Evolutionary conservation across 2,329 filamentous ascomycete genomes (phyloP).

Genomic region (Pestalotiopsis sp.): DNA sequence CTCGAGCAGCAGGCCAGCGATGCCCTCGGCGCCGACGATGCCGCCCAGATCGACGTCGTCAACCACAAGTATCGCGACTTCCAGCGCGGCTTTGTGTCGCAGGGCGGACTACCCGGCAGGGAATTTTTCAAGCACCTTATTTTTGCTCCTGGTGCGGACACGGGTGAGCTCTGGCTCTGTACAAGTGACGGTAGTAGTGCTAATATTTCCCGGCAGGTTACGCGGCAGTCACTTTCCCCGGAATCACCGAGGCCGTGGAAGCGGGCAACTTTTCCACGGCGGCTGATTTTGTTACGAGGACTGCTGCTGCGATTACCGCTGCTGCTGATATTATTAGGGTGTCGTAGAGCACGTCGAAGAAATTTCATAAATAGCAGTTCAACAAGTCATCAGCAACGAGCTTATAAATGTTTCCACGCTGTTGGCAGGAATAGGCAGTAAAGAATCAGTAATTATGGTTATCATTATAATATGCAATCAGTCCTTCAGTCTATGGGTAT

Average conservation of each 20-base stretch:
- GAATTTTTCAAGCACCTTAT: constrained; percentile 51
- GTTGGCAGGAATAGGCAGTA: neutral
- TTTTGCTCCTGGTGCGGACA: constrained; percentile 50
- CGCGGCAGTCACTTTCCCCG: constrained; percentile 33
- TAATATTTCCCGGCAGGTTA: constrained; percentile 26
- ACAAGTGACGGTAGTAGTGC: neutral
- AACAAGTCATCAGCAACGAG: neutral
- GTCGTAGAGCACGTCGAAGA: constrained; percentile 10
- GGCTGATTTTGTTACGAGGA: constrained; percentile 29
- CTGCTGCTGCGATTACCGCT: constrained; percentile 28
- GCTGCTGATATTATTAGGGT: constrained; percentile 30
- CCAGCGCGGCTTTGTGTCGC: constrained; percentile 50
- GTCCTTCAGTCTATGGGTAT: neutral
- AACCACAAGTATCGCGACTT: constrained; percentile 53
- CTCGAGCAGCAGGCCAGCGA: constrained; percentile 35
- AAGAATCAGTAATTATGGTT: neutral
- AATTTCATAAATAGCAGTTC: neutral
- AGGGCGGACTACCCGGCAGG: constrained; percentile 47
- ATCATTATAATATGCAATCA: neutral
- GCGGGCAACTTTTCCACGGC: constrained; percentile 29
- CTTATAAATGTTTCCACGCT: neutral
- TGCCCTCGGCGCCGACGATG: constrained; percentile 31
- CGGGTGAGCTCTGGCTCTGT: constrained; percentile 36
- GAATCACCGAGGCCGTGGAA: constrained; percentile 31
- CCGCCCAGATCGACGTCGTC: constrained; percentile 36